These are phyloP conservation scores for Grosmannia penicillata DNA, from an alignment of 2,329 filamentous ascomycete species.

Conservation along the genomic window DNA sequence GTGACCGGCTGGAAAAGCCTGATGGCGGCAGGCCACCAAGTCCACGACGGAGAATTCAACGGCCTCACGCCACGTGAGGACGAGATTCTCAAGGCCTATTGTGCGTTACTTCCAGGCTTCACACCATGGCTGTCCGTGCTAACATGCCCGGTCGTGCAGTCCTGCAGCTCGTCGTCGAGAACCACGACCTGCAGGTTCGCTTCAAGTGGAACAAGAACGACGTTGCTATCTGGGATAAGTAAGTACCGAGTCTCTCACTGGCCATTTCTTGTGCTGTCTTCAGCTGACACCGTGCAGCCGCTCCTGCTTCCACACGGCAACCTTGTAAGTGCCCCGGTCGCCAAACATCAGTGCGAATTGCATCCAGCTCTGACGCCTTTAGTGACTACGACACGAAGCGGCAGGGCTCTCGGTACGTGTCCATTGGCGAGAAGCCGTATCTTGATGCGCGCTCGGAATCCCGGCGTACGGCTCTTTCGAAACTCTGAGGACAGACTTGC, in stretches of 20 bases:
- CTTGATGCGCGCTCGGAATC: constrained; percentile 15
- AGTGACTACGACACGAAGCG: neutral
- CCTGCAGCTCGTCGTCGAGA: constrained; percentile 24
- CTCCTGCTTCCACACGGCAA: neutral
- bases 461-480: neutral
- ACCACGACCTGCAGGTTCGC: constrained; percentile 33
- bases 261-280: no score
- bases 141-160: no score
- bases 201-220: constrained; percentile 31
- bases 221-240: constrained; percentile 10
- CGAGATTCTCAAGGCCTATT: constrained; percentile 5
- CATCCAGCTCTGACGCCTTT: neutral
- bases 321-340: neutral
- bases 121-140: constrained; percentile 25
- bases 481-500: neutral
- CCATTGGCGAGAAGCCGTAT: constrained; percentile 35
- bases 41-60: constrained; percentile 26
- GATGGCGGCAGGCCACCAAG: constrained; percentile 22
- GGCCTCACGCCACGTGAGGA: constrained; percentile 27
- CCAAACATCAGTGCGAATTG: neutral
- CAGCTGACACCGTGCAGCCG: no score
- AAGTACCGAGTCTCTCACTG: no score
- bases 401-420: constrained; percentile 18
- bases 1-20: constrained; percentile 49
- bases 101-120: neutral